A percentile compares a stretch with the other conserved stretches of the same genome.
These are phyloP conservation scores for Puccinia novopanici DNA, from an alignment of 1,284 basidiomycete genomes.

Conservation along the genomic window DNA sequence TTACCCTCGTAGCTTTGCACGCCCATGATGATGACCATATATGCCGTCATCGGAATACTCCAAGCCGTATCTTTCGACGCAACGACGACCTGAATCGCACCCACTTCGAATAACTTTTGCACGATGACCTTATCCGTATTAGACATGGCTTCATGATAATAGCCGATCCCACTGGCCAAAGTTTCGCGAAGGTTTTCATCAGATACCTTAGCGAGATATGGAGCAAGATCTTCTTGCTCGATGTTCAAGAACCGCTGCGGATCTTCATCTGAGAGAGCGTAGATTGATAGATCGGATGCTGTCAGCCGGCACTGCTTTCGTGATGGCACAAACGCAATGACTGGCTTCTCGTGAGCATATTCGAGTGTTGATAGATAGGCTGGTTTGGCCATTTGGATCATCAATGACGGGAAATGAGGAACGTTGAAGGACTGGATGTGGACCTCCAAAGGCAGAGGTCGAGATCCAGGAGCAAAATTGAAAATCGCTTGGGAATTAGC, in stretches of 20 bases:
- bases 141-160: constrained; percentile 90
- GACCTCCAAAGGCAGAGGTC: constrained; percentile 94
- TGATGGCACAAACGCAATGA: constrained; percentile 89
- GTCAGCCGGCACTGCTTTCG: constrained; percentile 90
- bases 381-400: constrained; percentile 99
- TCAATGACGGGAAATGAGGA: constrained; percentile 94
- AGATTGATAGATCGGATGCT: constrained; percentile 85
- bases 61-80: constrained; percentile 96
- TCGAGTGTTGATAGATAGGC: constrained; percentile 92
- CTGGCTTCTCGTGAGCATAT: constrained; percentile 80
- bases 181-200: constrained; percentile 79
- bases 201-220: constrained; percentile 80
- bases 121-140: constrained; percentile 92
- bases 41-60: constrained; percentile 87
- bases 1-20: constrained; percentile 82
- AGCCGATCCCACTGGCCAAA: constrained; percentile 86
- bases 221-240: constrained; percentile 76
- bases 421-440: constrained; percentile 93
- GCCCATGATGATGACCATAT: constrained; percentile 99
- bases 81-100: constrained; percentile 90
- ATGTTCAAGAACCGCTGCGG: constrained; percentile 87
- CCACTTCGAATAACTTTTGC: constrained; percentile 86
- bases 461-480: constrained; percentile 94
- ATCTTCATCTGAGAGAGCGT: constrained; percentile 84
- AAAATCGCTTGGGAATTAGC: constrained; percentile 88